Conservation (phyloP, 345 rosid genomes). For the Lepidium aucheri region DNA sequence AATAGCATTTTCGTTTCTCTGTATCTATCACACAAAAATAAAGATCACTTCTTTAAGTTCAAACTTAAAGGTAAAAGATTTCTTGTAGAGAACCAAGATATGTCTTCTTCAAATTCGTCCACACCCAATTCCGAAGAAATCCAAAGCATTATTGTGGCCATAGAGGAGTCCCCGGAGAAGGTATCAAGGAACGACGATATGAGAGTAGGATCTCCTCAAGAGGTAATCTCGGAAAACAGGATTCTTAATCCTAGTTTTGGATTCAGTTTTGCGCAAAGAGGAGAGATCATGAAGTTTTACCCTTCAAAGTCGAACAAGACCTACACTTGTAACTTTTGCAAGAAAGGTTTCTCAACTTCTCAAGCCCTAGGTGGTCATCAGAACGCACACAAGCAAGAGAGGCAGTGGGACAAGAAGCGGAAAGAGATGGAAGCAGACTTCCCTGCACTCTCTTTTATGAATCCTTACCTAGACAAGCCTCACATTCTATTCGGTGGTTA, state of each 20-base stretch:
- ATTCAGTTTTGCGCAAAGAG: slow-evolving; percentile 7
- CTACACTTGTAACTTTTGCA: slow-evolving; percentile 17
- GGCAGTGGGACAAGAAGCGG: slow-evolving; percentile 36
- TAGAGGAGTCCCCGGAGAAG: not conserved
- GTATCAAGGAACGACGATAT: not conserved
- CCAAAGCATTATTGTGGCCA: not conserved
- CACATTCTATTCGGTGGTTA: slow-evolving; percentile 26
- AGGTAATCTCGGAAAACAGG: slow-evolving; percentile 7
- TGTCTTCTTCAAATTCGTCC: slow-evolving; percentile 21
- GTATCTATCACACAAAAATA: slow-evolving; percentile 17
- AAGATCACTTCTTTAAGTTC: slow-evolving; percentile 6
- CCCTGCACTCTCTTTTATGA: not conserved
- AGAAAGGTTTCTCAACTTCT: slow-evolving; percentile 49
- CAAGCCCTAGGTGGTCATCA: slow-evolving; percentile 98
- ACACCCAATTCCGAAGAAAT: not conserved
- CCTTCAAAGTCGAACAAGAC: slow-evolving; percentile 14
- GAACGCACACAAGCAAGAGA: slow-evolving; percentile 86
- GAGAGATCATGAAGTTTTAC: slow-evolving; percentile 21
- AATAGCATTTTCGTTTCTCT: slow-evolving; percentile 7
- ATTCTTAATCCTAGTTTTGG: not conserved
- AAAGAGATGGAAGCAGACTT: slow-evolving; percentile 15
- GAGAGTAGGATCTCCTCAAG: slow-evolving; percentile 5
- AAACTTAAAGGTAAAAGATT: not conserved
- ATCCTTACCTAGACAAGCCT: slow-evolving; percentile 18
- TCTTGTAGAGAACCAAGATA: slow-evolving; percentile 3